Evolutionary conservation across 441 rosid genomes (phyloP).

Genomic region (Adansonia gregorii): DNA sequence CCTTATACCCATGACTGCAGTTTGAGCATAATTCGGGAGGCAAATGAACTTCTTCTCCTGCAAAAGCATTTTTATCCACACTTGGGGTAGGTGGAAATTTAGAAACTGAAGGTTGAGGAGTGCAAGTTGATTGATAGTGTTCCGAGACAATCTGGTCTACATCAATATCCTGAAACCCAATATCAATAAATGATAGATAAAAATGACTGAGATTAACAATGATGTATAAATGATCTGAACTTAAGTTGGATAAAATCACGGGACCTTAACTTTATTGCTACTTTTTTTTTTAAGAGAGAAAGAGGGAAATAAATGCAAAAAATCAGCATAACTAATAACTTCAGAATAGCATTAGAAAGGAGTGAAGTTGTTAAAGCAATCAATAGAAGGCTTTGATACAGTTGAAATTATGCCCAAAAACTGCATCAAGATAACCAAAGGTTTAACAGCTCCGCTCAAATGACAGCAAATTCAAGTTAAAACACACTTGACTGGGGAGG

Average conservation of each 20-base stretch:
- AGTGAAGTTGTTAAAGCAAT: background rate
- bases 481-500: slow-evolving; percentile 2
- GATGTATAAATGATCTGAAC: slow-evolving; percentile 17
- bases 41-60: slow-evolving; percentile 45
- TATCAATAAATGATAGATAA: slow-evolving; percentile 24
- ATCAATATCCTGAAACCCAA: slow-evolving; percentile 68
- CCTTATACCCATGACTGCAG: slow-evolving; percentile 86
- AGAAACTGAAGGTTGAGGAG: slow-evolving; percentile 72
- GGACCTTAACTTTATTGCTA: slow-evolving; percentile 8
- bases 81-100: slow-evolving; percentile 62
- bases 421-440: slow-evolving; percentile 14
- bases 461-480: slow-evolving; percentile 19
- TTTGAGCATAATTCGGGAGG: slow-evolving; percentile 68
- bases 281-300: background rate
- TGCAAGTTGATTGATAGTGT: slow-evolving; percentile 75
- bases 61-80: slow-evolving; percentile 43
- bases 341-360: slow-evolving; percentile 15
- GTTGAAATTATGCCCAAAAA: slow-evolving; percentile 12
- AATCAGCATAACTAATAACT: background rate
- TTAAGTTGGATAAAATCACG: background rate
- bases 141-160: slow-evolving; percentile 88
- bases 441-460: slow-evolving; percentile 11
- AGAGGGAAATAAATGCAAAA: background rate
- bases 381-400: slow-evolving; percentile 16
- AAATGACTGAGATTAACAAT: background rate